These are phyloP conservation scores for Erythrophleum fordii DNA, from an alignment of 306 rosid genomes.

Conservation along the genomic window DNA sequence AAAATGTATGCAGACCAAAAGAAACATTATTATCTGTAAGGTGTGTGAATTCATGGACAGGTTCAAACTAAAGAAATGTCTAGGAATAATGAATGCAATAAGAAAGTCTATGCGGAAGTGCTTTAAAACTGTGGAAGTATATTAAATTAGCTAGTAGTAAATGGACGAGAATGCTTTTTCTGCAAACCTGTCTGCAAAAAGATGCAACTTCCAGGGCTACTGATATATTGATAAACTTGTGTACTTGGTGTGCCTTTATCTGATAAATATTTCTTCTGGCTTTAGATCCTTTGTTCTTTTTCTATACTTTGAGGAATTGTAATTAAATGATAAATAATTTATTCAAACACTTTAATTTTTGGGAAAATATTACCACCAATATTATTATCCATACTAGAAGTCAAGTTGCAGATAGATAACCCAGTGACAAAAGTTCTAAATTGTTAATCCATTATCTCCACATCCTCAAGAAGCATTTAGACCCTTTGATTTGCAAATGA, in stretches of 20 bases:
- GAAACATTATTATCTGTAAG: not conserved
- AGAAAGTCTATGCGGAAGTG: not conserved
- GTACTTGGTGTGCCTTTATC: too few relatives aligned
- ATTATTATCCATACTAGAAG: not conserved
- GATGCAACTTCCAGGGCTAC: not conserved
- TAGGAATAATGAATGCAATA: not conserved
- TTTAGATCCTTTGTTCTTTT: not conserved
- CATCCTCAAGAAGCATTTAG: slow-evolving; percentile 25
- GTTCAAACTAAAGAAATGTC: not conserved
- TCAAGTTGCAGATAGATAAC: not conserved
- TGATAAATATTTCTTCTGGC: too few relatives aligned
- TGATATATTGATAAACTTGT: not conserved
- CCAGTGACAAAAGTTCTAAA: slow-evolving; percentile 5
- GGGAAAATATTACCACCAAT: not conserved
- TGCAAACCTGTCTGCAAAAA: not conserved
- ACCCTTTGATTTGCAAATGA: not conserved
- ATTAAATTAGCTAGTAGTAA: not conserved
- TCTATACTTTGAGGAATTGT: not conserved
- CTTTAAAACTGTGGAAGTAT: not conserved
- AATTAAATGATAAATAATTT: not conserved
- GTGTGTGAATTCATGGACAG: not conserved
- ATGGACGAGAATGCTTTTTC: not conserved
- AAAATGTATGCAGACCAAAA: not conserved
- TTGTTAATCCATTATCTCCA: slow-evolving; percentile 8
- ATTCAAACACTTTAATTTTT: not conserved